Percentiles rank a stretch among this genome's conserved stretches.
Conservation (phyloP, 352 stramenopile species). For the Pythium vanterpoolii region DNA sequence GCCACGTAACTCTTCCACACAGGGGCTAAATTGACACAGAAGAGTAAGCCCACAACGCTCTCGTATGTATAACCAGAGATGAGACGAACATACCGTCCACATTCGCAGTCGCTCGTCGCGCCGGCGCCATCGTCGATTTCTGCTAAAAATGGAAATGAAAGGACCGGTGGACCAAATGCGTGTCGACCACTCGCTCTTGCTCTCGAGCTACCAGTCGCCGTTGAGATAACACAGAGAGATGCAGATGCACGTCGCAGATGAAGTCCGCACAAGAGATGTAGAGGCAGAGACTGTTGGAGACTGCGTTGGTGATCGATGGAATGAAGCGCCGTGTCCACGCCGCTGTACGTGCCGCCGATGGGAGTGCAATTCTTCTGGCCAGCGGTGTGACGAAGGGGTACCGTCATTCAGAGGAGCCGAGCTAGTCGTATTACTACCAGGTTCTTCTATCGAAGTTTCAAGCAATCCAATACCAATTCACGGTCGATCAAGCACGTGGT, state of each 20-base stretch:
- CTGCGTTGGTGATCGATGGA: not conserved
- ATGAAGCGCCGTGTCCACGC: not conserved
- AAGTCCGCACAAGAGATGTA: not conserved
- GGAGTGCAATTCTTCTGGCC: not conserved
- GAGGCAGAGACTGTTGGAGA: not conserved
- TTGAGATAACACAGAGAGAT: not conserved
- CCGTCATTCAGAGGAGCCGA: not conserved
- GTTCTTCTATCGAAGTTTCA: conserved; percentile 21
- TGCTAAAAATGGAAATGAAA: not conserved
- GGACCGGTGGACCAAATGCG: too few species aligned
- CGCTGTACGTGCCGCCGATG: not conserved
- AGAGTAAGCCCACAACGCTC: not conserved
- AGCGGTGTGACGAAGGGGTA: conserved; percentile 11
- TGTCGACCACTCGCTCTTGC: not conserved
- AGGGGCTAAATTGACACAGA: conserved; percentile 30
- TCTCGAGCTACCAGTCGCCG: not conserved
- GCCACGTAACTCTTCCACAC: conserved; percentile 71
- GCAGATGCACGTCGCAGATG: not conserved
- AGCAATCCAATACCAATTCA: conserved; percentile 3
- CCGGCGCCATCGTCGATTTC: conserved; percentile 10
- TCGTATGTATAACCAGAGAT: not conserved
- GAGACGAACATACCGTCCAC: conserved; percentile 15
- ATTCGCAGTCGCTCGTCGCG: conserved; percentile 21
- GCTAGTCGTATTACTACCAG: conserved; percentile 13
- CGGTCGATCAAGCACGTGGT: not conserved